phyloP scores from a whole-genome alignment of 78 protist species.

The Protostelium mycophagum region DNA sequence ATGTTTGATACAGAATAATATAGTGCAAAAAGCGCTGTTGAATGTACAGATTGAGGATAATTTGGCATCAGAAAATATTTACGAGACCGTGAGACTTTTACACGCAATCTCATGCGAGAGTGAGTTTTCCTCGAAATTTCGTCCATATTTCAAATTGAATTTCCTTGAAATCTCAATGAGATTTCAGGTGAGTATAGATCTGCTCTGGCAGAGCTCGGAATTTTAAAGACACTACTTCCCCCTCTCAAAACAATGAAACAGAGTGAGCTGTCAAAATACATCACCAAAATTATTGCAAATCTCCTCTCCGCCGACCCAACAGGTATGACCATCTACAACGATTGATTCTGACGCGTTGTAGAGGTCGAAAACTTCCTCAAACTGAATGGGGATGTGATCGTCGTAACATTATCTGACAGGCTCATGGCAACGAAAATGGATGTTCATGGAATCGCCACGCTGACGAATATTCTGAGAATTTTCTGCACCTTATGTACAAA shows the following conservation, averaged over 20 bases:
- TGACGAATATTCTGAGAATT: not conserved
- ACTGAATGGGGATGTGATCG: not conserved
- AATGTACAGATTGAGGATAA: not conserved
- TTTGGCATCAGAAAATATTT: not conserved
- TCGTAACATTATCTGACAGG: not conserved
- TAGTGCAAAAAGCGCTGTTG: not conserved
- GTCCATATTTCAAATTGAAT: too few species aligned
- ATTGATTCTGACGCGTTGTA: not conserved
- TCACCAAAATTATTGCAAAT: not conserved
- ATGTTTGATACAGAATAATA: not conserved
- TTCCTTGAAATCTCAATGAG: not conserved
- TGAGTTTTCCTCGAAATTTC: not conserved
- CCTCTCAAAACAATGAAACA: not conserved
- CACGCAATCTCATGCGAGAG: not conserved
- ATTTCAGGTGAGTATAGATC: not conserved
- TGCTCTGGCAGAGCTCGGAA: not conserved
- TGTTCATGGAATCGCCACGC: not conserved
- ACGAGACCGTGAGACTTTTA: not conserved
- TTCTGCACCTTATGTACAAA: not conserved
- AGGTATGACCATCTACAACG: not conserved
- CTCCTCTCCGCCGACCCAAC: not conserved
- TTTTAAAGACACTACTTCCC: not conserved
- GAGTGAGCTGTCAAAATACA: not conserved
- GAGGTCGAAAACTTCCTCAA: not conserved
- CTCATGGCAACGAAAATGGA: not conserved